Conservation (phyloP, 495 filamentous ascomycete species). For the Aspergillus cavernicola region DNA sequence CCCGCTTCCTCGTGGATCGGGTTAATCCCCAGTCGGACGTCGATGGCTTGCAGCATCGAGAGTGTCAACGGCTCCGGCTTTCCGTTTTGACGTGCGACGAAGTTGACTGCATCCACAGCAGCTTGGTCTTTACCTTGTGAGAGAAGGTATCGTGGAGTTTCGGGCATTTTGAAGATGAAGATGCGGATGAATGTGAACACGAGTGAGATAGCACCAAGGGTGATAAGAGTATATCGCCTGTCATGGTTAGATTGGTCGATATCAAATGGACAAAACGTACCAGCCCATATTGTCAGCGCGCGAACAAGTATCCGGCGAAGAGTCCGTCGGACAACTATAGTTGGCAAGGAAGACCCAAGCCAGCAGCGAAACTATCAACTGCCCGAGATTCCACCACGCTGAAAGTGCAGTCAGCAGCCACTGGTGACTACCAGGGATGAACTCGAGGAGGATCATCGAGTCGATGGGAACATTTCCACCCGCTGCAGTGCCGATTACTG, state of each 20-base stretch:
- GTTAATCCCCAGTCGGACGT: conserved; percentile 15
- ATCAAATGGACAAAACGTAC: not conserved
- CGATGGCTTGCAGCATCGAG: conserved; percentile 29
- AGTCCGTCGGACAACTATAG: conserved; percentile 28
- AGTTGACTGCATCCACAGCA: conserved; percentile 29
- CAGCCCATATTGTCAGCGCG: conserved; percentile 33
- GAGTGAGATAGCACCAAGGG: conserved; percentile 25
- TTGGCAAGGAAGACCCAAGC: conserved; percentile 35
- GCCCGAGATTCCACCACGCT: conserved; percentile 34
- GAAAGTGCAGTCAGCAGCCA: conserved; percentile 30
- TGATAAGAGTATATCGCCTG: conserved; percentile 30
- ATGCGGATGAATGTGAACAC: conserved; percentile 29
- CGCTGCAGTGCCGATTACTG: conserved; percentile 30
- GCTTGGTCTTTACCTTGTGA: conserved; percentile 31
- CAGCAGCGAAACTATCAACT: conserved; percentile 30
- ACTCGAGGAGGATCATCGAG: conserved; percentile 26
- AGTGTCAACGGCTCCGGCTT: conserved; percentile 29
- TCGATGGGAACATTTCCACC: conserved; percentile 35
- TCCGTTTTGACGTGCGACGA: conserved; percentile 27
- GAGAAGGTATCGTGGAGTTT: conserved; percentile 31
- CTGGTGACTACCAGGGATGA: conserved; percentile 23
- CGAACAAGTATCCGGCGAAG: conserved; percentile 24
- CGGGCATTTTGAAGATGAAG: conserved; percentile 31
- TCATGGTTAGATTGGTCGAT: too few relatives aligned
- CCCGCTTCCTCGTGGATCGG: not conserved